Evolutionary conservation across 2,329 filamentous ascomycete species (phyloP), one percentile per base, ranked within the genome.

Genomic region (Ophidiomyces ophidiicola): DNA sequence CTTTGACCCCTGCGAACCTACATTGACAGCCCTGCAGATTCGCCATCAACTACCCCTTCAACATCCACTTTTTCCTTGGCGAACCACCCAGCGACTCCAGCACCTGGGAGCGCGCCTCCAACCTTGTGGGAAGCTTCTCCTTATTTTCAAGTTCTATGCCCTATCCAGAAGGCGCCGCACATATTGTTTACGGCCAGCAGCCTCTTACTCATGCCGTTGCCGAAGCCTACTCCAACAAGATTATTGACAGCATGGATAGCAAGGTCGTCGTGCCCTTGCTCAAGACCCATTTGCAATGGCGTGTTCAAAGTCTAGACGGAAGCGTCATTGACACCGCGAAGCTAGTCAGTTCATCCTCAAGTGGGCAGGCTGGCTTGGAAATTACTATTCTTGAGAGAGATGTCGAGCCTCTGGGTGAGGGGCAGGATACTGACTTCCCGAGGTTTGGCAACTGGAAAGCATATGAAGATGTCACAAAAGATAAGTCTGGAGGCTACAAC

Each of bases 21-120:
- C 78, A 70, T 73, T 10, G 24, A 24, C 14, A 18, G 8, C 2
- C 6, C 20, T n/a, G 29, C 24, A 45, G 43, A 24, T 31, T 15
- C 42, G 73, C 74, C 2, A 57, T 81, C 6, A 64, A 70, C 7
- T 71, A 69, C 1, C 74, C 78, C 0, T 83, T 79, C 50, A 68
- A 66, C 39, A 63, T 88, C 14, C 73, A 79, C 52, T 63, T 87
- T 43, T 87, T 86, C 58, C 53, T 85, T 1, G 81, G 77, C 0
- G 54, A 66, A 2, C 61, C 66, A 1, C 61, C 69, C 0, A 47
- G 51, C 2, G 61, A 75, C 26, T 50, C 63, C 1, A 46, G 47
- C 4, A 50, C 55, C 0, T 82, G 78, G 78, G 53, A 65, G 1
- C 53, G 55, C 28, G 67, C 71, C 0, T 51, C 59, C 1, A 77